Evolutionary conservation across 805 yeast genomes (phyloP).

Genomic region (Naumovozyma castellii): DNA sequence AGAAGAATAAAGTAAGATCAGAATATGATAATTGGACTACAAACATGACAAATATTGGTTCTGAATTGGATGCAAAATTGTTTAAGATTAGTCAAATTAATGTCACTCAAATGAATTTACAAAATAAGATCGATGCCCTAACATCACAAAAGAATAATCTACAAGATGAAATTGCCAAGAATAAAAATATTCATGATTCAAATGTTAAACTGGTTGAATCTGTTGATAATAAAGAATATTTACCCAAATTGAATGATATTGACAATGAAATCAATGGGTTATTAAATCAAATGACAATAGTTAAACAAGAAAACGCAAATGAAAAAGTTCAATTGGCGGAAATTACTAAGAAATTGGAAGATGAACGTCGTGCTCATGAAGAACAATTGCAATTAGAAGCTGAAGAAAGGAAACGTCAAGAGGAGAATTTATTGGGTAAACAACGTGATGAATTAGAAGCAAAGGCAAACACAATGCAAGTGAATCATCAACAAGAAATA

Average conservation of each 20-base stretch:
- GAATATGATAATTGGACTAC: slow-evolving; percentile 16
- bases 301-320: slow-evolving; percentile 25
- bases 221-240: slow-evolving; percentile 17
- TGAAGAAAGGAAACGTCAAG: slow-evolving; percentile 19
- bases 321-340: slow-evolving; percentile 20
- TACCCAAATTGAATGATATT: slow-evolving; percentile 19
- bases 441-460: slow-evolving; percentile 20
- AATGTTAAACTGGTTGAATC: slow-evolving; percentile 13
- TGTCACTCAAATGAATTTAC: slow-evolving; percentile 12
- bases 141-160: slow-evolving; percentile 10
- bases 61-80: slow-evolving; percentile 23
- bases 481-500: slow-evolving; percentile 19
- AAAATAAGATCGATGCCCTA: slow-evolving; percentile 15
- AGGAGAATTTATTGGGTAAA: slow-evolving; percentile 16
- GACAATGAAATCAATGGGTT: slow-evolving; percentile 16
- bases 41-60: slow-evolving; percentile 16
- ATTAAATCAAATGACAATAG: slow-evolving; percentile 14
- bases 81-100: slow-evolving; percentile 18
- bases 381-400: slow-evolving; percentile 18
- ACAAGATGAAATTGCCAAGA: slow-evolving; percentile 12
- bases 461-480: slow-evolving; percentile 11
- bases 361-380: slow-evolving; percentile 21
- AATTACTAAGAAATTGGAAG: slow-evolving; percentile 23
- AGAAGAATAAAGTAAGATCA: slow-evolving; percentile 12
- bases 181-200: slow-evolving; percentile 10